phyloP scores from a whole-genome alignment of 1,284 basidiomycete species.

The Afroboletus lepidellus region DNA sequence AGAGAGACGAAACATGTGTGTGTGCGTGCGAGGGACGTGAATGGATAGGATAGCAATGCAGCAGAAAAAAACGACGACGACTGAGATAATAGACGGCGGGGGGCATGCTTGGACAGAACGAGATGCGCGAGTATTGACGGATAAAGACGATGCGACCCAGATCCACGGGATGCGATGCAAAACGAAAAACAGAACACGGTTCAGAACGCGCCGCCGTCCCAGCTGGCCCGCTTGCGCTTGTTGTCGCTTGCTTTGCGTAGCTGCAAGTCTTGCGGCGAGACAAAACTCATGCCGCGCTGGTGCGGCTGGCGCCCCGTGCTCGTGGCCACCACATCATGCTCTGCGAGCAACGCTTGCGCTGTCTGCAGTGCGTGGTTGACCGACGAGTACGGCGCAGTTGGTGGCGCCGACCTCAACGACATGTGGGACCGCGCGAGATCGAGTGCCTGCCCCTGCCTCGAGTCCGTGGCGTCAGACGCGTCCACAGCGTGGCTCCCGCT shows the following conservation, averaged over 20 bases:
- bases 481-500: slow-evolving; percentile 32
- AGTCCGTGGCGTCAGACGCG: slow-evolving; percentile 23
- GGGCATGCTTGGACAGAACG: background rate
- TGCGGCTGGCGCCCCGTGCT: slow-evolving; percentile 31
- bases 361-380: slow-evolving; percentile 31
- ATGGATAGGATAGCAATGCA: slow-evolving; percentile 29
- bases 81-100: slow-evolving; percentile 7
- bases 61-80: slow-evolving; percentile 4
- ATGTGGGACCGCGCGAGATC: slow-evolving; percentile 53
- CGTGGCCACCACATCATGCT: slow-evolving; percentile 13
- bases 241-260: slow-evolving; percentile 52
- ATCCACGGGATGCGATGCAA: slow-evolving; percentile 1
- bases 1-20: slow-evolving; percentile 9
- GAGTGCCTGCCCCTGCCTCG: slow-evolving; percentile 57
- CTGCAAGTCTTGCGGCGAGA: slow-evolving; percentile 67
- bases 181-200: background rate
- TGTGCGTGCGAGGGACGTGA: slow-evolving; percentile 15
- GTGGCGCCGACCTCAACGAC: slow-evolving; percentile 35
- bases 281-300: slow-evolving; percentile 62
- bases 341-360: slow-evolving; percentile 26
- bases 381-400: slow-evolving; percentile 29
- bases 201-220: slow-evolving; percentile 56
- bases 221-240: slow-evolving; percentile 73
- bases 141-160: slow-evolving; percentile 11
- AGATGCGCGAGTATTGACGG: slow-evolving; percentile 10